These are phyloP conservation scores for Jackrogersella minutella DNA, from an alignment of 495 filamentous ascomycete species.

Conservation along the genomic window DNA sequence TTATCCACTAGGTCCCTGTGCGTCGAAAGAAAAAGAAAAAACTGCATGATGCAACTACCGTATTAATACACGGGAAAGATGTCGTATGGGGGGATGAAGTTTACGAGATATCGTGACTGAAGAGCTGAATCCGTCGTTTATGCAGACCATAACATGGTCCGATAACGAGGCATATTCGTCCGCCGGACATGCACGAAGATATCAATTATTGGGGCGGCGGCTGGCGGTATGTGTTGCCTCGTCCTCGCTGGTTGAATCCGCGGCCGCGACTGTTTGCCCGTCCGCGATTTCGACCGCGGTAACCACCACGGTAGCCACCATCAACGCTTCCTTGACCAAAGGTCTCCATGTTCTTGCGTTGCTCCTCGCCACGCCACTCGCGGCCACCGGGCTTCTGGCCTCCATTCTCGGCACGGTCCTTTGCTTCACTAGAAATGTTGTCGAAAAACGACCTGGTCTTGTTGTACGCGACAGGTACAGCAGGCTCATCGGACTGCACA, in stretches of 20 bases:
- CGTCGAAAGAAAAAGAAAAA: constrained; percentile 38
- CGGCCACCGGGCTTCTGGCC: constrained; percentile 76
- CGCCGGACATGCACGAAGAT: background rate
- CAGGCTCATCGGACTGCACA: constrained; percentile 46
- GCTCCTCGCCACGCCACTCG: constrained; percentile 91
- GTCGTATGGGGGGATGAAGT: background rate
- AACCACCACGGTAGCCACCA: constrained; percentile 77
- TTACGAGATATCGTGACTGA: background rate
- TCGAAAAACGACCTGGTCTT: constrained; percentile 91
- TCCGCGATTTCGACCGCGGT: constrained; percentile 71
- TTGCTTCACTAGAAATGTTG: constrained; percentile 92
- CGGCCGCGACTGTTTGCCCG: constrained; percentile 66
- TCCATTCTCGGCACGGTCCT: constrained; percentile 81
- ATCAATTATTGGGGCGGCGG: constrained; percentile 42
- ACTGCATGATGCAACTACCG: constrained; percentile 35
- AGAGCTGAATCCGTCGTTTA: background rate
- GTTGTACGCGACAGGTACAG: constrained; percentile 72
- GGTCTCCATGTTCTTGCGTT: constrained; percentile 95
- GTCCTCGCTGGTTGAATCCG: constrained; percentile 55
- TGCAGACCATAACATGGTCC: background rate
- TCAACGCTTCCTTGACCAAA: constrained; percentile 99
- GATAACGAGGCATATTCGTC: background rate
- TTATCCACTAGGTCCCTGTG: constrained; percentile 40
- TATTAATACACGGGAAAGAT: constrained; percentile 42
- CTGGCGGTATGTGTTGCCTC: constrained; percentile 49